Conservation (phyloP, 2,329 filamentous ascomycete species). For the Coniosporium tulheliwenetii region DNA sequence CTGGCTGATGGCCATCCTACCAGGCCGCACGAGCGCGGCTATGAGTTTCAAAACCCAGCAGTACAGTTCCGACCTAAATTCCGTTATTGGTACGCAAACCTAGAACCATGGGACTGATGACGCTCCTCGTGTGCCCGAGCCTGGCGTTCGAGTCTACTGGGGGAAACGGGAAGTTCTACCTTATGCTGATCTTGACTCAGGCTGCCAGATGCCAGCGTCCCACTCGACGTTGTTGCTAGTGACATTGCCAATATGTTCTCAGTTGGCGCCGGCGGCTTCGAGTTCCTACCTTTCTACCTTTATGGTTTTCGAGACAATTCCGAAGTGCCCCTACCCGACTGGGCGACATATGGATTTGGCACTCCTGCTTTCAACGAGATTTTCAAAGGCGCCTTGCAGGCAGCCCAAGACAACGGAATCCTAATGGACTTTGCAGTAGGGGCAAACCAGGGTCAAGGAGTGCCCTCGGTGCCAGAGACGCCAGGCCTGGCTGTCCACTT, state of each 20-base stretch:
- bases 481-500: constrained; percentile 8
- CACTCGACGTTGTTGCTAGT: constrained; percentile 2
- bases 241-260: constrained; percentile 5
- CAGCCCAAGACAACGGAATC: constrained; percentile 19
- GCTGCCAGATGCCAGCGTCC: constrained; percentile 10
- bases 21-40: neutral
- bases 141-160: no score
- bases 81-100: constrained; percentile 8
- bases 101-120: no score
- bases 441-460: constrained; percentile 31
- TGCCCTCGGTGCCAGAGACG: constrained; percentile 16
- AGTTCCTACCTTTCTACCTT: constrained; percentile 9
- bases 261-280: constrained; percentile 9
- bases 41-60: constrained; percentile 3
- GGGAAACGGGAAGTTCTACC: no score
- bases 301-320: constrained; percentile 6
- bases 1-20: neutral
- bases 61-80: constrained; percentile 8
- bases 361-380: constrained; percentile 16
- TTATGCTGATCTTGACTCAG: constrained; percentile 1
- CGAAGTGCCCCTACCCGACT: constrained; percentile 14
- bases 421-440: constrained; percentile 31
- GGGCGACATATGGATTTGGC: constrained; percentile 25
- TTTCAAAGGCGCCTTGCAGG: constrained; percentile 14
- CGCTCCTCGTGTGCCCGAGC: no score